A percentile compares a stretch with the other conserved stretches of the same genome.
These are phyloP conservation scores for Irpex sp. DNA, from an alignment of 1,284 basidiomycete species.

Conservation along the genomic window DNA sequence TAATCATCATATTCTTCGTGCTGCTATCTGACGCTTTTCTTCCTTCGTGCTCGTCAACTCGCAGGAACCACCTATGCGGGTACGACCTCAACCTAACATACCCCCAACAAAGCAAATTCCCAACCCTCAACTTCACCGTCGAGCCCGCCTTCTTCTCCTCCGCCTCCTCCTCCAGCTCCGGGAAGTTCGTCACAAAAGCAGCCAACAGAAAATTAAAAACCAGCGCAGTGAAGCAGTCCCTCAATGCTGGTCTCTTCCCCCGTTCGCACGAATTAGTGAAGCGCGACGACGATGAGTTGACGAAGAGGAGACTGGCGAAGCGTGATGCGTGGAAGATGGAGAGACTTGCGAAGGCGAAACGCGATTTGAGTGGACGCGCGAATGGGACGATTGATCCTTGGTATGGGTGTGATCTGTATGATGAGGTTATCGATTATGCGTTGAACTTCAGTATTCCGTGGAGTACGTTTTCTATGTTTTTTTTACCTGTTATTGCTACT, in stretches of 20 bases:
- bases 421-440: slow-evolving; percentile 28
- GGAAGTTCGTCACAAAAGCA: not conserved
- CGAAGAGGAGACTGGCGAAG: not conserved
- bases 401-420: slow-evolving; percentile 26
- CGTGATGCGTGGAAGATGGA: slow-evolving; percentile 13
- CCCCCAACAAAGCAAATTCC: slow-evolving; percentile 54
- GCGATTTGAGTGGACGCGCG: slow-evolving; percentile 16
- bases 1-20: not conserved
- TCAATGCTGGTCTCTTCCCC: not conserved
- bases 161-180: not conserved
- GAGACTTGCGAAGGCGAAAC: not conserved
- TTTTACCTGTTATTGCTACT: not conserved
- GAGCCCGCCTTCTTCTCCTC: not conserved
- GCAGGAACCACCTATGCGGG: slow-evolving; percentile 31
- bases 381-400: slow-evolving; percentile 25
- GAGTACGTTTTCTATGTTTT: slow-evolving; percentile 10
- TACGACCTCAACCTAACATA: slow-evolving; percentile 63
- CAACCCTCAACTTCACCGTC: slow-evolving; percentile 23
- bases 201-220: not conserved
- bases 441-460: slow-evolving; percentile 28
- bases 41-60: not conserved
- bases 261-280: not conserved
- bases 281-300: not conserved
- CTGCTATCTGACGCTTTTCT: not conserved
- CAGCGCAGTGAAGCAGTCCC: not conserved